Conservation (phyloP, 2,329 filamentous ascomycete species). For the Talaromyces albobiverticillius region DNA sequence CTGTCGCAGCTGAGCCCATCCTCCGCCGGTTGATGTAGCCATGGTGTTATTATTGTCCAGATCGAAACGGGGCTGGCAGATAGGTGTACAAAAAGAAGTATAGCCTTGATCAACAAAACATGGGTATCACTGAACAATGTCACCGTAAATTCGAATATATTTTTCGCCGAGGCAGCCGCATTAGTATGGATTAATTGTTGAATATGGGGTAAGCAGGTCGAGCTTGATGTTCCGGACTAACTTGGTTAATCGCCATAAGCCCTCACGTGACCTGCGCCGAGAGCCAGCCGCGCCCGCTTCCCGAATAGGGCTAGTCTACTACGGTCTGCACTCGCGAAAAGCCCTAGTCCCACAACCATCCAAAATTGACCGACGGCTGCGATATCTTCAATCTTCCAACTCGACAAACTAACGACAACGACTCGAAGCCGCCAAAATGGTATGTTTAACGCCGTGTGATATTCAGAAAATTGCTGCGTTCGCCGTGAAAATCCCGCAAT, state of each 20-base stretch:
- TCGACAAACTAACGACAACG: slow-evolving; percentile 47
- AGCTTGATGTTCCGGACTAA: neutral
- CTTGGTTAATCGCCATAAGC: neutral
- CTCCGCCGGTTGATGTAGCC: slow-evolving; percentile 57
- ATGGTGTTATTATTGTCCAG: slow-evolving; percentile 39
- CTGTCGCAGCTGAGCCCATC: slow-evolving; percentile 93
- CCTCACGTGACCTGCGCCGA: slow-evolving; percentile 4
- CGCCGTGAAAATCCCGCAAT: slow-evolving; percentile 16
- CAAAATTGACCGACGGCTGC: slow-evolving; percentile 31
- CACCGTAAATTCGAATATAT: neutral
- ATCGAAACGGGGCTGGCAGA: no score
- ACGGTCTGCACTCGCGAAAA: slow-evolving; percentile 27
- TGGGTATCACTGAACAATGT: neutral
- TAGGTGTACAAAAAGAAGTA: no score
- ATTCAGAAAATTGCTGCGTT: neutral
- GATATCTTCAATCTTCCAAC: slow-evolving; percentile 42
- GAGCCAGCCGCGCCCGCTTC: neutral
- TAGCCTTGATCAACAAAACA: neutral
- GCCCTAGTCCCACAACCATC: slow-evolving; percentile 46
- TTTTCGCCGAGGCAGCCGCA: slow-evolving; percentile 2
- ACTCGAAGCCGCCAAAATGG: slow-evolving; percentile 43
- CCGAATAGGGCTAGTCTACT: slow-evolving; percentile 7
- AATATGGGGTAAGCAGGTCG: neutral
- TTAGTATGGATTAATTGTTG: neutral
- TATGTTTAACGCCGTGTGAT: slow-evolving; percentile 27